Conservation (phyloP, 768 basidiomycete genomes). For the Podaxis sp. region DNA sequence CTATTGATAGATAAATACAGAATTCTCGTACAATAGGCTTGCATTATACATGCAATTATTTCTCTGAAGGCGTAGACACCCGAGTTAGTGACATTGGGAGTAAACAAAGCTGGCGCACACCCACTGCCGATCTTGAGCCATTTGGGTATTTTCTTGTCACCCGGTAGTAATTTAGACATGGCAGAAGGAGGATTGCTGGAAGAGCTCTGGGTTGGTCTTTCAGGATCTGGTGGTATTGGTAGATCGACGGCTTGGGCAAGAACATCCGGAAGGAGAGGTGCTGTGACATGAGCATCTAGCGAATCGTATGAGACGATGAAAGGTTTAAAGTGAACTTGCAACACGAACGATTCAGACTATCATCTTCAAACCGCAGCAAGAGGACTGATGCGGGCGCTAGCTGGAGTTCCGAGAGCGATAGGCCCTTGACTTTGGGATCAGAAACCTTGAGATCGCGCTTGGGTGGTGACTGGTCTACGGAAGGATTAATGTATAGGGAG, state of each 20-base stretch:
- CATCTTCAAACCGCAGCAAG: constrained; percentile 72
- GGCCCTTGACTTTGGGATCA: constrained; percentile 68
- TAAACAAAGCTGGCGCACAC: constrained; percentile 21
- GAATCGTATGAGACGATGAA: background rate
- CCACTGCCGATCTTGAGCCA: constrained; percentile 76
- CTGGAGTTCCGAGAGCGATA: constrained; percentile 64
- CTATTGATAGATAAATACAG: constrained; percentile 46
- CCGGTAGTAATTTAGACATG: background rate
- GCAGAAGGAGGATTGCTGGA: constrained; percentile 7
- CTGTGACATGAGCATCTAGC: constrained; percentile 51
- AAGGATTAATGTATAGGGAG: background rate
- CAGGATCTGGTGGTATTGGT: constrained; percentile 48
- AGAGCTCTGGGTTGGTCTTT: constrained; percentile 15
- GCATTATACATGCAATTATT: constrained; percentile 16
- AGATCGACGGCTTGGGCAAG: constrained; percentile 63
- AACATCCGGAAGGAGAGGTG: constrained; percentile 62
- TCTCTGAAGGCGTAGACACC: constrained; percentile 17
- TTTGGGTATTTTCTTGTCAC: constrained; percentile 67
- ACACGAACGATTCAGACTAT: constrained; percentile 61
- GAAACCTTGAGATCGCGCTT: constrained; percentile 82
- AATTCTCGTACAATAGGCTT: constrained; percentile 1
- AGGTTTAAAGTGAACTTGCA: background rate
- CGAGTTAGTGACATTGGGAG: background rate
- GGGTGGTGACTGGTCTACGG: constrained; percentile 75
- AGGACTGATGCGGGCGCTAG: constrained; percentile 81